phyloP scores from a whole-genome alignment of 768 basidiomycete species.

The Agaricus blazei region DNA sequence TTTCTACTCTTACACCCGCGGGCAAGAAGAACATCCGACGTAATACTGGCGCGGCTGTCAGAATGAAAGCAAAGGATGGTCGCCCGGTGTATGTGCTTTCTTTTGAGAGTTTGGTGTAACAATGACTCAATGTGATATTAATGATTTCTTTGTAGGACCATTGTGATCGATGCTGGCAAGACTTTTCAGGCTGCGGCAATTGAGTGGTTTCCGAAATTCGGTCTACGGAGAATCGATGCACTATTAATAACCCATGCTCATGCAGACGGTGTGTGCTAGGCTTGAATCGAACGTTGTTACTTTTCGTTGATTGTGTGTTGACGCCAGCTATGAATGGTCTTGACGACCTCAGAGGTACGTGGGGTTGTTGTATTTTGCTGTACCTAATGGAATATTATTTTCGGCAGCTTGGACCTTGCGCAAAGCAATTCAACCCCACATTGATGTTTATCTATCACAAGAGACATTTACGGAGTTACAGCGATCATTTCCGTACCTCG shows the following conservation, averaged over 20 bases:
- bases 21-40: constrained; percentile 82
- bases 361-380: not conserved
- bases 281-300: not conserved
- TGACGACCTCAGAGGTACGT: constrained; percentile 78
- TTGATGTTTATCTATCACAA: constrained; percentile 70
- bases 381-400: constrained; percentile 8
- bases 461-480: constrained; percentile 64
- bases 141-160: constrained; percentile 41
- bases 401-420: constrained; percentile 67
- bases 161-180: constrained; percentile 84
- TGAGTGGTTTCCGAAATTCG: constrained; percentile 61
- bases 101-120: not conserved
- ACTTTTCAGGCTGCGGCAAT: constrained; percentile 58
- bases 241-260: constrained; percentile 86
- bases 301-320: not conserved
- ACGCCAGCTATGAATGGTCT: constrained; percentile 76
- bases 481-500: constrained; percentile 77
- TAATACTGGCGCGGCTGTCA: constrained; percentile 73
- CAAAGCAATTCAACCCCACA: constrained; percentile 56
- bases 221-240: constrained; percentile 50
- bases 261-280: constrained; percentile 52
- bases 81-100: constrained; percentile 42
- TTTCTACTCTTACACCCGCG: constrained; percentile 59
- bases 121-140: not conserved
- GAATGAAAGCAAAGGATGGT: constrained; percentile 38